Percentiles rank a stretch among this genome's conserved stretches.
Conservation (phyloP, 129 eudicot genomes). For the Mikania micrantha region DNA sequence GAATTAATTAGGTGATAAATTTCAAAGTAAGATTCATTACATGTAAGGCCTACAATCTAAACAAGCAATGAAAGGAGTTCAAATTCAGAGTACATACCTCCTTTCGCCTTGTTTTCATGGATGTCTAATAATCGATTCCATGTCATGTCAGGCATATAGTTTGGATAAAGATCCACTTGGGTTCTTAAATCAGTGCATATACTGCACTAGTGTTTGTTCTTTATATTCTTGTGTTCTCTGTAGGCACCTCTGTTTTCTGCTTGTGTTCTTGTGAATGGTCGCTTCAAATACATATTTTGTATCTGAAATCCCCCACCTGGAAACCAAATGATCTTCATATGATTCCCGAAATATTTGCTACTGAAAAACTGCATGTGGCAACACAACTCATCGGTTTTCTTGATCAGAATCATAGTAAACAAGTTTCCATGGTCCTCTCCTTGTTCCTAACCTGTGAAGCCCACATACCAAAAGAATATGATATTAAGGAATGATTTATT, state of each 20-base stretch:
- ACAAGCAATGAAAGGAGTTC: neutral
- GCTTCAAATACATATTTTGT: constrained; percentile 10
- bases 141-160: neutral
- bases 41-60: neutral
- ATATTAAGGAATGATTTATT: neutral
- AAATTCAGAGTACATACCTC: neutral
- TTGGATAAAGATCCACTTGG: neutral
- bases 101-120: neutral
- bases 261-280: constrained; percentile 8
- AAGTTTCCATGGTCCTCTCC: constrained; percentile 76
- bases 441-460: constrained; percentile 55
- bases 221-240: constrained; percentile 18
- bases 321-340: constrained; percentile 10
- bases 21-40: neutral
- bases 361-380: neutral
- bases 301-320: constrained; percentile 7
- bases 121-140: neutral
- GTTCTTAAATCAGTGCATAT: neutral
- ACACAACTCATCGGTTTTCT: constrained; percentile 25
- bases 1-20: neutral
- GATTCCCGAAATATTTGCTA: neutral
- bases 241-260: constrained; percentile 9
- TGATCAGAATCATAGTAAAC: constrained; percentile 47
- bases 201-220: neutral
- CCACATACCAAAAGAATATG: neutral